A percentile compares a stretch with the other conserved stretches of the same genome.
Evolutionary conservation across 192 early-diverging fungal genomes (phyloP).

Genomic region (Coemansia sp.): DNA sequence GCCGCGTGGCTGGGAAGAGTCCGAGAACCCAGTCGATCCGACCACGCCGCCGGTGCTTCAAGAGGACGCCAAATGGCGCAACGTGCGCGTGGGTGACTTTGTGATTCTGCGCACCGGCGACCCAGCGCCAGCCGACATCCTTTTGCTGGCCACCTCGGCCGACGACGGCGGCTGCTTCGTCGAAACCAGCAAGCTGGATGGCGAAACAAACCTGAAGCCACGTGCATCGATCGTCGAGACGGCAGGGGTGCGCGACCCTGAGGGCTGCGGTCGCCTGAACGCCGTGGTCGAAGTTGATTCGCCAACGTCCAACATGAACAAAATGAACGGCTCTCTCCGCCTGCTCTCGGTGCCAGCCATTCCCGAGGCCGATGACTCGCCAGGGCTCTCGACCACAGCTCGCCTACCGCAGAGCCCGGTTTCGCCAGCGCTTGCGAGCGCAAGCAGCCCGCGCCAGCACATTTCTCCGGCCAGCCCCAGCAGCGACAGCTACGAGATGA

Average conservation of each 20-base stretch:
- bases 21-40: constrained; percentile 29
- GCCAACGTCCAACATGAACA: constrained; percentile 76
- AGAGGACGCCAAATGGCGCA: constrained; percentile 61
- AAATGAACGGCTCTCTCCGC: constrained; percentile 68
- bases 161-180: constrained; percentile 77
- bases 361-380: constrained; percentile 15
- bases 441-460: constrained; percentile 9
- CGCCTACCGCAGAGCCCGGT: constrained; percentile 19
- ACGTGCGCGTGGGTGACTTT: constrained; percentile 85
- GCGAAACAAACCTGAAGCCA: constrained; percentile 96
- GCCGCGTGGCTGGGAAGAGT: constrained; percentile 45
- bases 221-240: constrained; percentile 68
- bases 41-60: constrained; percentile 37
- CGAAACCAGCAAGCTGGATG: constrained; percentile 95
- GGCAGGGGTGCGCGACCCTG: constrained; percentile 64
- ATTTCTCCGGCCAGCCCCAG: constrained; percentile 6
- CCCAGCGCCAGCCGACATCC: constrained; percentile 78
- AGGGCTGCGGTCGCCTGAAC: constrained; percentile 66
- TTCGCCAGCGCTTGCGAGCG: constrained; percentile 14
- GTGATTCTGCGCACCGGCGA: constrained; percentile 80
- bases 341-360: constrained; percentile 28
- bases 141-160: constrained; percentile 78
- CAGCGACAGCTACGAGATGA: constrained; percentile 43
- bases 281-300: constrained; percentile 72
- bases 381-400: constrained; percentile 5